phyloP scores from a whole-genome alignment of 768 basidiomycete species.

The Hygrophoropsis aurantiaca region DNA sequence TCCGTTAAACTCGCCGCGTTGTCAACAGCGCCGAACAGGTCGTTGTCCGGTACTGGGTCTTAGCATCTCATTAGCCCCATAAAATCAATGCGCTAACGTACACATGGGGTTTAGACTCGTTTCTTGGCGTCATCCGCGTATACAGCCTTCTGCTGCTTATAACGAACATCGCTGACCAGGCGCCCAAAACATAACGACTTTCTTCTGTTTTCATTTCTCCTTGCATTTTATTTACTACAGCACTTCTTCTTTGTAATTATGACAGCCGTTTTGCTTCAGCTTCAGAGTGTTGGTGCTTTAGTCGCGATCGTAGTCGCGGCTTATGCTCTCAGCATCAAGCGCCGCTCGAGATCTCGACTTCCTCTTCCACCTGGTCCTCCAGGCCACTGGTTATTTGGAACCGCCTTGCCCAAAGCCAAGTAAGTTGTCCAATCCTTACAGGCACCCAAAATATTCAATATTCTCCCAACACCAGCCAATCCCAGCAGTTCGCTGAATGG shows the following conservation, averaged over 20 bases:
- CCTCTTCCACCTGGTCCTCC: constrained; percentile 31
- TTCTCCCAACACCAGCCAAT: constrained; percentile 16
- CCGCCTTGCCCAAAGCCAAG: constrained; percentile 24
- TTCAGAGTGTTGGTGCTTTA: constrained; percentile 19
- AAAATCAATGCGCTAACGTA: too few species aligned
- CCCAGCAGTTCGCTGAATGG: constrained; percentile 55
- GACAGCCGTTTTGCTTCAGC: constrained; percentile 5
- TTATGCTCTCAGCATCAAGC: constrained; percentile 6
- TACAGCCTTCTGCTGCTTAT: too few species aligned
- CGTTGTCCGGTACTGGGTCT: too few species aligned
- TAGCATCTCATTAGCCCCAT: too few species aligned
- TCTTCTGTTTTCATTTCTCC: too few species aligned
- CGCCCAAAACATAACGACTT: too few species aligned
- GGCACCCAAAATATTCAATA: not conserved
- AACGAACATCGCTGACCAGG: too few species aligned
- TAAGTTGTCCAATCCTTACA: constrained; percentile 9
- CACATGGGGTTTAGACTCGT: too few species aligned
- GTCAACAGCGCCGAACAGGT: too few species aligned
- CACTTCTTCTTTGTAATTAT: not conserved
- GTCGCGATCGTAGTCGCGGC: constrained; percentile 14
- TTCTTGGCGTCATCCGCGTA: too few species aligned
- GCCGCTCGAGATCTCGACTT: constrained; percentile 13
- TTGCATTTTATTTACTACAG: too few species aligned
- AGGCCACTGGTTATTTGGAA: constrained; percentile 33
- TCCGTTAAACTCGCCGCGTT: too few species aligned